A percentile compares a stretch with the other conserved stretches of the same genome.
Conservation (phyloP, 106 monocot genomes). For the Dioscorea alata region DNA sequence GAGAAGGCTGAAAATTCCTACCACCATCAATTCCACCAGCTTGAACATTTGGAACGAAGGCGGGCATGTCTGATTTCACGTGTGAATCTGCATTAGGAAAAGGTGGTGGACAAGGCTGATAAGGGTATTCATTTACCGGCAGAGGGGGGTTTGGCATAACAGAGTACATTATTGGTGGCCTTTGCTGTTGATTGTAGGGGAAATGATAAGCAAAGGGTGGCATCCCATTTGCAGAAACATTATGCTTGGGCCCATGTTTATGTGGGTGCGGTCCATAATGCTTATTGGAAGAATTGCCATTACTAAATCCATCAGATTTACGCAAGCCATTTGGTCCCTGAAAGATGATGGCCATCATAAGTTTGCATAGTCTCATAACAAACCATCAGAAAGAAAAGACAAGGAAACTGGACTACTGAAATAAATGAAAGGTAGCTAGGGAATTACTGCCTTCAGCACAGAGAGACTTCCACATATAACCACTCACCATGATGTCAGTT, state of each 20-base stretch:
- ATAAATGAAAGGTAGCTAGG: no score
- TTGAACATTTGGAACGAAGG: constrained; percentile 39
- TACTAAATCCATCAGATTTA: constrained; percentile 60
- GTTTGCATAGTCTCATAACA: no score
- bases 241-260: constrained; percentile 48
- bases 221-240: constrained; percentile 29
- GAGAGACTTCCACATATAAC: no score
- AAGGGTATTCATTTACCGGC: constrained; percentile 56
- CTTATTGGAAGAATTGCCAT: constrained; percentile 37
- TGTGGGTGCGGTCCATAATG: constrained; percentile 37
- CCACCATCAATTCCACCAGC: constrained; percentile 28
- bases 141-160: constrained; percentile 34
- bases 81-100: constrained; percentile 45
- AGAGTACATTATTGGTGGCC: constrained; percentile 48
- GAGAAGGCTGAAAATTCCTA: constrained; percentile 30
- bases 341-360: constrained; percentile 9
- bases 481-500: no score
- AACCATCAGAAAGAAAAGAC: no score
- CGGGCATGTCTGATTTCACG: constrained; percentile 41
- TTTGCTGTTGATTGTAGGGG: constrained; percentile 47
- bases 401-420: no score
- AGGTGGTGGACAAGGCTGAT: constrained; percentile 45
- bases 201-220: constrained; percentile 46
- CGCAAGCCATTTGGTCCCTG: constrained; percentile 43
- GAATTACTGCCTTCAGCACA: no score